Percentiles rank a stretch among this genome's conserved stretches.
These are phyloP conservation scores for Aquilaria malaccensis DNA, from an alignment of 345 rosid genomes.

Conservation along the genomic window DNA sequence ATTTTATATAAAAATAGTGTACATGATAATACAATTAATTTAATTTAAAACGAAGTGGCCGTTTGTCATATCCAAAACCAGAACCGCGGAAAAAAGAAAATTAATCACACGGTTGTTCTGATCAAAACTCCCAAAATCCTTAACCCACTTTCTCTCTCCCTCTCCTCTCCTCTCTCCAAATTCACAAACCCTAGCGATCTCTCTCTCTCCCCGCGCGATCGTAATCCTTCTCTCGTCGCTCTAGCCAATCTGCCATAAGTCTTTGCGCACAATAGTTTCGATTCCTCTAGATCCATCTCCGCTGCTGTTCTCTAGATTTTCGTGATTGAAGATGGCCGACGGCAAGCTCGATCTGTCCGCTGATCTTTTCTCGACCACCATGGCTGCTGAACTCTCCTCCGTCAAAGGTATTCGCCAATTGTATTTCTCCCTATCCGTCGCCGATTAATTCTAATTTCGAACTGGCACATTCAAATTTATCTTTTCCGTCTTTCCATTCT, in stretches of 20 bases:
- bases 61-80: too few species aligned
- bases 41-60: too few species aligned
- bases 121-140: background rate
- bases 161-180: background rate
- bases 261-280: background rate
- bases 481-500: background rate
- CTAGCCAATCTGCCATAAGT: background rate
- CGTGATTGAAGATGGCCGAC: conserved; percentile 17
- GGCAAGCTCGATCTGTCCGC: conserved; percentile 21
- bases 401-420: conserved; percentile 14
- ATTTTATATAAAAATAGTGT: too few species aligned
- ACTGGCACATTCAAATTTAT: background rate
- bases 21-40: too few species aligned
- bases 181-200: conserved; percentile 16
- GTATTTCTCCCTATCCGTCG: background rate
- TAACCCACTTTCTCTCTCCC: background rate
- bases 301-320: background rate
- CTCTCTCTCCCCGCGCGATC: background rate
- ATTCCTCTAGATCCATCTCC: conserved; percentile 2
- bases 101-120: background rate
- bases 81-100: too few species aligned
- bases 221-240: background rate
- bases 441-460: background rate
- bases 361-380: conserved; percentile 18
- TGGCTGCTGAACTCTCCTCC: conserved; percentile 11